Base-by-base conservation (phyloP, 2,329 filamentous ascomycete genomes). In the Zymoseptoria passerinii region DNA sequence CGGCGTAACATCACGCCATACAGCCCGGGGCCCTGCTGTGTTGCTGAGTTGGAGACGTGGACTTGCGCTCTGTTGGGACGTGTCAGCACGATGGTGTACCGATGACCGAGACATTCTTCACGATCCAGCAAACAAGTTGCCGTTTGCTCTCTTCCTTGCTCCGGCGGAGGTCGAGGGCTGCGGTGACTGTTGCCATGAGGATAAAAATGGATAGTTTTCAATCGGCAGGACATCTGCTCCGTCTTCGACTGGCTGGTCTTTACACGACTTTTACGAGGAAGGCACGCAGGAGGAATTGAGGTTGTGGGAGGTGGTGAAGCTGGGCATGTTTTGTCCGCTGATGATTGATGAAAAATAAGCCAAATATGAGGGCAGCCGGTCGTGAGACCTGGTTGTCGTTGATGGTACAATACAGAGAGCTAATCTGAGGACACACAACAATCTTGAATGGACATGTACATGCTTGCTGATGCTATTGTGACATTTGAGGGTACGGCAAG, bases 141-240 rank as follows among this genome's bases (percentile, higher is more conserved):
- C 57, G 23, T 50, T 35, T 48, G 16, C 35, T 44, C 16, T 16
- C 29, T 52, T 49, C 48, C 44, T 50, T 57, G 19, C 48, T 48
- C n/a, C 28, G 27, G 50, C 53, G 19, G 28, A 44, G 48, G 60
- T 50, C 3, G 35, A 44, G 10, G 35, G 35, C 35, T 44, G 53
- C 51, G 54, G 48, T 56, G 13, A 51, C 20, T 40, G 29, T 56
- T 62, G 66, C 65, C 58, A 62, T 69, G 67, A 69, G 62, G 66
- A 64, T 60, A 48, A 53, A 59, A 54, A 64, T 65, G 50, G 67
- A 71, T 72, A 72, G 70, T 72, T 72, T 72, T 72, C 70, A 72
- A 72, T 70, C 70, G 70, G 63, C 70, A 65, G 64, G 64, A 58
- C 66, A 64, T 64, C 70, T 63, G 70, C 69, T 71, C 67, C 67